Base-by-base conservation (phyloP, 2,329 filamentous ascomycete species). In the Trichoderma simmonsii region DNA sequence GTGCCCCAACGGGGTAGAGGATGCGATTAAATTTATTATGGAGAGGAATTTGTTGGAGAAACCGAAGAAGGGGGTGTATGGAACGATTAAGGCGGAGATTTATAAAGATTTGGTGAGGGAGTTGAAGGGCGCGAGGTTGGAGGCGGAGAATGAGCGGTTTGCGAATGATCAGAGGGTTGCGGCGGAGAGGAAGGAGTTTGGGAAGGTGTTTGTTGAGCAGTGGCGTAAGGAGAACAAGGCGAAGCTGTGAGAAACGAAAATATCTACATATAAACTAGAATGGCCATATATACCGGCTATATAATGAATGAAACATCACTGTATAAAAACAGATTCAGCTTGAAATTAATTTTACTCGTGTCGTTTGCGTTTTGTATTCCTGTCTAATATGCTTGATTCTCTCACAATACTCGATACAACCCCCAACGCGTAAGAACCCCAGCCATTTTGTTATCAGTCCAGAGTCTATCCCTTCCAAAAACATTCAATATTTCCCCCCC, bases 71-170 rank as follows among this genome's bases (percentile, higher is more conserved):
- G 89, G 89, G 12, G 88, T 92, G 30, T 95, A 94, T 79, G 90
- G 91, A 3, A 78, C 86, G 70, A 82, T 96, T 79, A 95, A 94
- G 85, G 83, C 86, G 73, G 93, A 95, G 82, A 91, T 95, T 89
- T 94, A 91, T 80, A 85, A 88, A 26, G 89, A 92, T 78, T 87
- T 88, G 7, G 79, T 94, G 39, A 86, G 80, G 18, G 83, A 89
- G 76, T 79, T 94, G 75, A 86, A 86, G 71, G 83, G 82, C 3
- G 84, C 87, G 71, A 82, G 82, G 32, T 82, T 85, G 75, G 87
- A 85, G 34, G 79, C 77, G 39, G 84, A 86, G 73, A 86, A 89
- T 77, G 82, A 83, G 76, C 81, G 85, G 66, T 86, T 85, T 76
- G 83, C 83, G 60, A 80, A 80, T 12, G 74, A 79, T 66, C 78